Evolutionary conservation across 1,139 yeast genomes (phyloP).

Genomic region (Tardiomyces depauwii): DNA sequence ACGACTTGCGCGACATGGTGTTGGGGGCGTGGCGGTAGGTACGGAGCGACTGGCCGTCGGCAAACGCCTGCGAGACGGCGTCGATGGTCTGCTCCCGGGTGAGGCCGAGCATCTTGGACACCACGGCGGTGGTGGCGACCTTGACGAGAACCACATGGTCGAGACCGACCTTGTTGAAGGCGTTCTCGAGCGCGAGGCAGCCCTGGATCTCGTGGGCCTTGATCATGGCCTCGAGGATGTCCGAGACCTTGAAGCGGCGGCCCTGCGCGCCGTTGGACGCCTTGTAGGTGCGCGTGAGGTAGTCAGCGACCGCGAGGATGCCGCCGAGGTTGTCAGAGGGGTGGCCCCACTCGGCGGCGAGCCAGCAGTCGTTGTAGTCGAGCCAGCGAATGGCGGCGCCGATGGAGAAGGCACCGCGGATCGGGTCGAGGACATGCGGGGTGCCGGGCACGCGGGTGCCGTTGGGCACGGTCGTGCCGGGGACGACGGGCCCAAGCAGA

Average conservation of each 20-base stretch:
- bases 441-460: slow-evolving; percentile 48
- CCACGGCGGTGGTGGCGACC: slow-evolving; percentile 52
- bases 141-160: slow-evolving; percentile 50
- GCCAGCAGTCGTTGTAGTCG: slow-evolving; percentile 52
- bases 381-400: slow-evolving; percentile 50
- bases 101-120: slow-evolving; percentile 41
- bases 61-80: slow-evolving; percentile 49
- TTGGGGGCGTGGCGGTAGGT: slow-evolving; percentile 55
- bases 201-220: slow-evolving; percentile 57
- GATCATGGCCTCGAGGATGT: slow-evolving; percentile 43
- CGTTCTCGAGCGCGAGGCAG: slow-evolving; percentile 43
- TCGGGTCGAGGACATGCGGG: slow-evolving; percentile 38
- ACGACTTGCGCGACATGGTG: slow-evolving; percentile 50
- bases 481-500: slow-evolving; percentile 43
- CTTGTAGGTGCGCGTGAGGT: slow-evolving; percentile 38
- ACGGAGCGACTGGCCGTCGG: slow-evolving; percentile 46
- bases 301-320: slow-evolving; percentile 46
- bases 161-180: slow-evolving; percentile 47
- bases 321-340: slow-evolving; percentile 52
- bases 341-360: slow-evolving; percentile 59
- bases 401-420: slow-evolving; percentile 45
- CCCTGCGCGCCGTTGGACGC: slow-evolving; percentile 31
- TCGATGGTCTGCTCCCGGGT: slow-evolving; percentile 40
- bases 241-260: slow-evolving; percentile 35
- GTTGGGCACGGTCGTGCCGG: slow-evolving; percentile 42